phyloP scores from a whole-genome alignment of 228 moss, liverwort and hornwort species.

The Sphagnum fallax region DNA sequence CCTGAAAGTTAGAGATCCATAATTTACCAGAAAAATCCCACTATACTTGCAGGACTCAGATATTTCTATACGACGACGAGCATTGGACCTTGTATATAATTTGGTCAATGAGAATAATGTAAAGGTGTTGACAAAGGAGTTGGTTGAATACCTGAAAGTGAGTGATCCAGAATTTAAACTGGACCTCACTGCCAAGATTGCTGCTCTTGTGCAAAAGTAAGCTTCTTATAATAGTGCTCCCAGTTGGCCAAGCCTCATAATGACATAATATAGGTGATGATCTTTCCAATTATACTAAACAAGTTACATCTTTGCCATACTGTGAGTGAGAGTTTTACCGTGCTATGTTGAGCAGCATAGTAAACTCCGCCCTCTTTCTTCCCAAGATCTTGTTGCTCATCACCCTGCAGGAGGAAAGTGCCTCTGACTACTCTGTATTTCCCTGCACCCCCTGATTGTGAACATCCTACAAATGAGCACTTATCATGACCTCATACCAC shows the following conservation, averaged over 20 bases:
- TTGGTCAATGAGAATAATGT: conserved; percentile 86
- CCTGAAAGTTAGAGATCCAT: conserved; percentile 76
- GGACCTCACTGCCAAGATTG: conserved; percentile 78
- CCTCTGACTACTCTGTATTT: too few relatives aligned
- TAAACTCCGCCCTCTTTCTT: too few relatives aligned
- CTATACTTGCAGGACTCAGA: conserved; percentile 76
- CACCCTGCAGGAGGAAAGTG: background rate
- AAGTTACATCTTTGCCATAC: too few relatives aligned
- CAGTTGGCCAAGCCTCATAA: background rate
- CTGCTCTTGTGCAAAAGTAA: conserved; percentile 85
- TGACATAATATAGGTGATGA: background rate
- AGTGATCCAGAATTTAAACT: conserved; percentile 83
- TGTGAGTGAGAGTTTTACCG: too few relatives aligned
- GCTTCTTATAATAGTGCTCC: background rate
- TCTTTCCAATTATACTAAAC: background rate
- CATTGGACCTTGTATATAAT: conserved; percentile 77
- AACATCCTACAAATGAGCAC: too few relatives aligned
- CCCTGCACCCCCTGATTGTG: too few relatives aligned
- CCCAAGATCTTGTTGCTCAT: background rate
- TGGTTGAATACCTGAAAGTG: conserved; percentile 85
- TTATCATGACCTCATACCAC: too few relatives aligned
- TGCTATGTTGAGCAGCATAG: too few relatives aligned
- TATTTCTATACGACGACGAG: conserved; percentile 83
- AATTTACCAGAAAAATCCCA: conserved; percentile 33
- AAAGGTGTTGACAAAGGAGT: conserved; percentile 74